These are phyloP conservation scores for Phytophthora idaei DNA, from an alignment of 352 stramenopile genomes.

Conservation along the genomic window DNA sequence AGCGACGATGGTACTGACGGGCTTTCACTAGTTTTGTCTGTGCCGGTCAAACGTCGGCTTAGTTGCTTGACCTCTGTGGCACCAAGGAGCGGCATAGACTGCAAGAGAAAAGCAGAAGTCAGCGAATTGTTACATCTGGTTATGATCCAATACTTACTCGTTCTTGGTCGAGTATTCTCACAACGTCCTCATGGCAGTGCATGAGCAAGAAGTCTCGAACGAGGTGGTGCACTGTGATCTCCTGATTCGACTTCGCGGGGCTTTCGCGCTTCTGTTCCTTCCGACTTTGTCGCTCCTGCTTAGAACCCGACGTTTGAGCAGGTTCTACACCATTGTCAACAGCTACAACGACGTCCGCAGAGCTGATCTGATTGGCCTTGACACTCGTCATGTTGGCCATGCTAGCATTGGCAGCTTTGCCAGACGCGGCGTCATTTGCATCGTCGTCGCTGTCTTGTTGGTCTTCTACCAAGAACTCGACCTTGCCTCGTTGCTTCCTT, in stretches of 20 bases:
- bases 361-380: slow-evolving; percentile 40
- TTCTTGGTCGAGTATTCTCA: slow-evolving; percentile 53
- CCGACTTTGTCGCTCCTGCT: slow-evolving; percentile 2
- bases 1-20: slow-evolving; percentile 14
- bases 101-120: background rate
- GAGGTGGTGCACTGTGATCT: slow-evolving; percentile 54
- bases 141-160: slow-evolving; percentile 25
- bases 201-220: slow-evolving; percentile 66
- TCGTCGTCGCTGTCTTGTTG: slow-evolving; percentile 24
- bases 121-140: slow-evolving; percentile 3
- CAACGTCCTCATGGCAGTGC: slow-evolving; percentile 44
- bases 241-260: slow-evolving; percentile 4
- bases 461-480: slow-evolving; percentile 35
- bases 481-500: slow-evolving; percentile 27
- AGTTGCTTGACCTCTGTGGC: slow-evolving; percentile 24
- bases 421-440: background rate
- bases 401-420: slow-evolving; percentile 6
- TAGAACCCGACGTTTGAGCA: background rate
- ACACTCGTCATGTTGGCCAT: slow-evolving; percentile 3
- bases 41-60: slow-evolving; percentile 12
- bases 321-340: background rate
- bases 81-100: slow-evolving; percentile 31
- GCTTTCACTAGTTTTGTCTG: slow-evolving; percentile 5
- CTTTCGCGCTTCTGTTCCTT: slow-evolving; percentile 5
- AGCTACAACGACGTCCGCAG: slow-evolving; percentile 29